Conservation (phyloP, 768 basidiomycete species). For the Tephrocybe sp. region DNA sequence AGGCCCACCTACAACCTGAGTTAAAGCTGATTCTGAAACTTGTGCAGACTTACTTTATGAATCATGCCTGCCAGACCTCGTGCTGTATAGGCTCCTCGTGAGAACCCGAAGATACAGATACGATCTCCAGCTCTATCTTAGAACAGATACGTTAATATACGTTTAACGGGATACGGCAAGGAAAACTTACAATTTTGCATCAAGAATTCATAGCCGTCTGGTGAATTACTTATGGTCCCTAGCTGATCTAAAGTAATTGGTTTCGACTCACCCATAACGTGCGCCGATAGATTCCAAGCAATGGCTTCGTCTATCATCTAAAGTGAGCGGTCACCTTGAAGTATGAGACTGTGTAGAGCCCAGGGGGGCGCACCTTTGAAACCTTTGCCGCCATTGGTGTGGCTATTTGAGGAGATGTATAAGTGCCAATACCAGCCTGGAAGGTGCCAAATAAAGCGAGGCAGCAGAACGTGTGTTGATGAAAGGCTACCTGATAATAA, state of each 20-base stretch:
- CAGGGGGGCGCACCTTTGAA: constrained; percentile 26
- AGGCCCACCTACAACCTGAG: constrained; percentile 47
- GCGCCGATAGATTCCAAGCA: constrained; percentile 50
- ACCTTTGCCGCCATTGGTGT: constrained; percentile 42
- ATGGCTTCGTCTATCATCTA: constrained; percentile 42
- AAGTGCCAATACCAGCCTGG: constrained; percentile 60
- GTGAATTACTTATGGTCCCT: background rate
- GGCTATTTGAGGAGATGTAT: constrained; percentile 49
- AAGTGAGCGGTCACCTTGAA: background rate
- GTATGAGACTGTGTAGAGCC: too few relatives aligned
- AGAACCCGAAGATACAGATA: constrained; percentile 55
- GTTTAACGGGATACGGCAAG: background rate
- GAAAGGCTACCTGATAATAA: constrained; percentile 39
- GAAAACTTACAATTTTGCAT: constrained; percentile 52
- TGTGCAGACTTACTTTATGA: constrained; percentile 56
- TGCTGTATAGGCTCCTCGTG: constrained; percentile 59
- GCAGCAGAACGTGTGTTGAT: background rate
- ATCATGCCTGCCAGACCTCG: constrained; percentile 40
- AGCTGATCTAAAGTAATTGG: background rate
- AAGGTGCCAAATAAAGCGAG: background rate
- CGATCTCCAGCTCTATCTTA: constrained; percentile 48
- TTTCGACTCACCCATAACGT: constrained; percentile 43
- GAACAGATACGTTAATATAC: background rate
- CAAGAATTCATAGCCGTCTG: constrained; percentile 58
- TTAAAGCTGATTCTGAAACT: background rate